Conservation (phyloP, 1,284 basidiomycete species). For the Afroboletus lepidellus region DNA sequence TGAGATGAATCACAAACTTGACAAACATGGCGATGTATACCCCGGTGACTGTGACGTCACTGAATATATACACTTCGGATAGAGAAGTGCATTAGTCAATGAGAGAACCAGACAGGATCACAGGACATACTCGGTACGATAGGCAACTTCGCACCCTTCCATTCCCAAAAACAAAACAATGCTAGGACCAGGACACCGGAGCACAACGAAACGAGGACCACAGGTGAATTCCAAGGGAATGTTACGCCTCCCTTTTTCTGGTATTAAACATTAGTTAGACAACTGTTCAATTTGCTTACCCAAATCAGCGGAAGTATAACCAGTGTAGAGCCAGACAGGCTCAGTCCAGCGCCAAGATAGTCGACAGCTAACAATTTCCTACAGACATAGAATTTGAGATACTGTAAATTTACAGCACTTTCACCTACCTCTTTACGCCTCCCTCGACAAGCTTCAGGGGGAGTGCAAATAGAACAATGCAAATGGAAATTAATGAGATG, state of each 20-base stretch:
- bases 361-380: conserved; percentile 2
- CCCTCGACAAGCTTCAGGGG: conserved; percentile 1
- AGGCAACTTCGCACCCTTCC: neutral
- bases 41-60: neutral
- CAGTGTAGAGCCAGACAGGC: neutral
- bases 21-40: conserved; percentile 3
- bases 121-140: conserved; percentile 1
- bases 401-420: too few relatives aligned
- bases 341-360: neutral
- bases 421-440: neutral
- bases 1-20: neutral
- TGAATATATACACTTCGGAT: conserved; percentile 4
- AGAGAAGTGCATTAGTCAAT: neutral
- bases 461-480: neutral
- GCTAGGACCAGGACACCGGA: neutral
- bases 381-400: neutral
- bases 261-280: neutral
- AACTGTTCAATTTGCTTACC: neutral
- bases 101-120: neutral
- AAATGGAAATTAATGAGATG: neutral
- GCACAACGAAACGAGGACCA: neutral
- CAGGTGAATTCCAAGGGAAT: neutral
- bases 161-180: conserved; percentile 4
- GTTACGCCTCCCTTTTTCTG: neutral
- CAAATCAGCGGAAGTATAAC: conserved; percentile 2